Percentiles rank a stretch among this genome's conserved stretches.
Conservation (phyloP, 345 rosid species). For the Eucalyptus guilfoylei region DNA sequence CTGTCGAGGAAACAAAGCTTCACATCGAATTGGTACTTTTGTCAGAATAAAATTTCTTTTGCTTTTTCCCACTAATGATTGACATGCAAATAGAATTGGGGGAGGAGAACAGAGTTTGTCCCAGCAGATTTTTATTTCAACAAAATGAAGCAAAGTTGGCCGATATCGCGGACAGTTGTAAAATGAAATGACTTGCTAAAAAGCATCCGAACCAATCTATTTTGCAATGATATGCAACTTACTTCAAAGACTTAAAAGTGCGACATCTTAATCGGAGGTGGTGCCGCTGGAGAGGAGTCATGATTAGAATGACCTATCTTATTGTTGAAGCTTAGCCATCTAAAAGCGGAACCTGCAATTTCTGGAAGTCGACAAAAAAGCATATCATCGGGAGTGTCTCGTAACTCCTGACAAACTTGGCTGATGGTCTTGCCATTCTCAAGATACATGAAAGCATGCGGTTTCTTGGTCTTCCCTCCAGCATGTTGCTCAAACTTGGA, state of each 20-base stretch:
- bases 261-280: background rate
- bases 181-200: background rate
- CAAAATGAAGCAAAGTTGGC: background rate
- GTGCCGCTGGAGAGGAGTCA: background rate
- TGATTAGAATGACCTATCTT: slow-evolving; percentile 27
- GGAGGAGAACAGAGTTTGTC: background rate
- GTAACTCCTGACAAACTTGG: slow-evolving; percentile 46
- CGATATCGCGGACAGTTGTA: background rate
- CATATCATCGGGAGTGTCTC: slow-evolving; percentile 30
- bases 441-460: slow-evolving; percentile 43
- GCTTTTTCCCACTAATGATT: background rate
- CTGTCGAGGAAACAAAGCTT: background rate
- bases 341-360: slow-evolving; percentile 25
- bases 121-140: background rate
- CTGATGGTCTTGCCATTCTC: slow-evolving; percentile 48
- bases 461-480: slow-evolving; percentile 53
- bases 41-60: background rate
- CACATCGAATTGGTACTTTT: background rate
- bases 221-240: background rate
- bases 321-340: slow-evolving; percentile 25
- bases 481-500: slow-evolving; percentile 52
- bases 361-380: slow-evolving; percentile 32
- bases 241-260: background rate
- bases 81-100: background rate
- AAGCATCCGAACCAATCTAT: background rate